Evolutionary conservation across 305 asterid genomes (phyloP).

Genomic region (Nicotiana rustica): DNA sequence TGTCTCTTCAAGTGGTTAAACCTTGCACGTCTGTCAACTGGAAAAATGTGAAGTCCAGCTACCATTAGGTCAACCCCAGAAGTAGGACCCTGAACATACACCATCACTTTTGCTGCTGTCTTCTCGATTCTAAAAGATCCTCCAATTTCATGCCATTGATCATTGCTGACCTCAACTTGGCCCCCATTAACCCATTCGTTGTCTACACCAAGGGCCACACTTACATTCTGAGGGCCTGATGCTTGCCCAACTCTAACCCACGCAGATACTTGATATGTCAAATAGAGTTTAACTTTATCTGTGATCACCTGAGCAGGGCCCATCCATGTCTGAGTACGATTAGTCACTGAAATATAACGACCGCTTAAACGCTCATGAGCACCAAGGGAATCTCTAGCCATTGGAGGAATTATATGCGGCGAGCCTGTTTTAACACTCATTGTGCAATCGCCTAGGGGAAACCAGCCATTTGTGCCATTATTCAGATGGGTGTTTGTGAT

Average conservation of each 20-base stretch:
- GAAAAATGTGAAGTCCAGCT: slow-evolving; percentile 87
- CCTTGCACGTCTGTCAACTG: slow-evolving; percentile 73
- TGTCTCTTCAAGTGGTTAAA: slow-evolving; percentile 61
- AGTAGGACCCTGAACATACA: slow-evolving; percentile 87
- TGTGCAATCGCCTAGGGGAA: slow-evolving; percentile 85
- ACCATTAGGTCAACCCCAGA: slow-evolving; percentile 88
- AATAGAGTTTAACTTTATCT: slow-evolving; percentile 65
- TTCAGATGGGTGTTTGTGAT: slow-evolving; percentile 70
- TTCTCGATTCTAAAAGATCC: slow-evolving; percentile 92
- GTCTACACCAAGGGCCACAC: slow-evolving; percentile 86
- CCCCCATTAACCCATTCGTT: slow-evolving; percentile 90
- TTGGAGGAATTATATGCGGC: slow-evolving; percentile 81
- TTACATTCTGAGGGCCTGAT: slow-evolving; percentile 69
- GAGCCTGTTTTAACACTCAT: slow-evolving; percentile 67
- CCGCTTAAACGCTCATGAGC: slow-evolving; percentile 74
- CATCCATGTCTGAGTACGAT: slow-evolving; percentile 93
- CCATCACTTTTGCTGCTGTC: slow-evolving; percentile 70
- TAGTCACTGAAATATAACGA: slow-evolving; percentile 63
- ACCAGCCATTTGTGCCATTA: slow-evolving; percentile 77
- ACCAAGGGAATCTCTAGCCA: slow-evolving; percentile 82
- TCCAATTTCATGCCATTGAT: slow-evolving; percentile 85
- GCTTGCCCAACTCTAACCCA: slow-evolving; percentile 80
- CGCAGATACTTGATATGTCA: slow-evolving; percentile 93
- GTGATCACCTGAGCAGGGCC: slow-evolving; percentile 93
- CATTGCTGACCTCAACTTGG: slow-evolving; percentile 73